These are phyloP conservation scores for Davidsoniella australis DNA, from an alignment of 2,329 filamentous ascomycete species.

Conservation along the genomic window DNA sequence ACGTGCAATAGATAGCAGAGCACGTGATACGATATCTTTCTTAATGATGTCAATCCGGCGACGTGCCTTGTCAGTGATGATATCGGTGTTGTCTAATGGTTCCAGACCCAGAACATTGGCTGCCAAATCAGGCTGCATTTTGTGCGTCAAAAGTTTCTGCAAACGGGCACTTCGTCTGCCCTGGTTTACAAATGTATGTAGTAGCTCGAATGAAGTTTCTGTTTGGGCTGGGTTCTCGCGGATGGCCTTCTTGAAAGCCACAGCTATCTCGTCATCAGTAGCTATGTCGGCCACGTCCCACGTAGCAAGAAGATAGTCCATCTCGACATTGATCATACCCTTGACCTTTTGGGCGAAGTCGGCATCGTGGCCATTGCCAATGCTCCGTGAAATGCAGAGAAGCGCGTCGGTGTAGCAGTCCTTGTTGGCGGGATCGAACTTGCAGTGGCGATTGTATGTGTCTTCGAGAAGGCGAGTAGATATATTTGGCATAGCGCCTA, in stretches of 20 bases:
- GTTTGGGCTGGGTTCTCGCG: conserved; percentile 14
- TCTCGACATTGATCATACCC: conserved; percentile 9
- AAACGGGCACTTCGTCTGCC: conserved; percentile 13
- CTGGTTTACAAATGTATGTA: conserved; percentile 14
- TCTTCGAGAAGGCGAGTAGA: conserved; percentile 13
- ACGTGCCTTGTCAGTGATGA: conserved; percentile 10
- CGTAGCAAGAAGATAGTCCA: conserved; percentile 13
- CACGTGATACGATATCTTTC: conserved; percentile 15
- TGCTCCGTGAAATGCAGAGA: conserved; percentile 11
- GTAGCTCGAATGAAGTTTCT: conserved; percentile 14
- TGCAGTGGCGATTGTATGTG: conserved; percentile 10
- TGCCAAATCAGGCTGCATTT: conserved; percentile 12
- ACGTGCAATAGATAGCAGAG: conserved; percentile 17
- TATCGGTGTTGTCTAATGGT: conserved; percentile 3
- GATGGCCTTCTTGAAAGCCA: conserved; percentile 14
- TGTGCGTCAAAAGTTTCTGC: conserved; percentile 6
- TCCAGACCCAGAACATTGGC: conserved; percentile 10
- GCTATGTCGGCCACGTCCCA: conserved; percentile 14
- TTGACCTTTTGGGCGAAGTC: conserved; percentile 13
- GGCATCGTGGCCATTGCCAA: conserved; percentile 7
- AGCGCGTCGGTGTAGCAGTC: conserved; percentile 14
- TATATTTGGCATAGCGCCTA: conserved; percentile 23
- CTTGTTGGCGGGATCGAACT: conserved; percentile 8
- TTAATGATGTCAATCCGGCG: conserved; percentile 5
- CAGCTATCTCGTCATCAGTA: conserved; percentile 15